Conservation (phyloP, 345 rosid species). For the Melaleuca alternifolia region DNA sequence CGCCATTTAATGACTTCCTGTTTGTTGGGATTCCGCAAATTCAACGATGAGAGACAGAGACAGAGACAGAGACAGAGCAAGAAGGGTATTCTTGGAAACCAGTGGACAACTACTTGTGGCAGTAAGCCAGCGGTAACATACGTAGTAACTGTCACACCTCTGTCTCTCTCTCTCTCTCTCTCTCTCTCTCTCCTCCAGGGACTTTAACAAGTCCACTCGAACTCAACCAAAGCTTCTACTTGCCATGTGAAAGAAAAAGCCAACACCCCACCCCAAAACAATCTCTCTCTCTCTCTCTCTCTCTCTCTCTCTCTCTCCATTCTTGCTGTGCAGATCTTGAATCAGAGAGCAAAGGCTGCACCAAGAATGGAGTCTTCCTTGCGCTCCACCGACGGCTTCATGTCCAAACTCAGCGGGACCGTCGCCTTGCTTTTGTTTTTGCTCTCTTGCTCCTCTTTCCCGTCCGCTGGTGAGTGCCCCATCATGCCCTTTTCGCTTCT, state of each 20-base stretch:
- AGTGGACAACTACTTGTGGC: background rate
- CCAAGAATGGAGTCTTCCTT: constrained; percentile 37
- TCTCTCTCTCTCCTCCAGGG: background rate
- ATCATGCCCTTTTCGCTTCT: background rate
- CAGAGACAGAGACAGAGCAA: background rate
- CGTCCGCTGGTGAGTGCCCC: constrained; percentile 44
- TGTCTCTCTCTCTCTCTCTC: background rate
- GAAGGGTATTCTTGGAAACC: background rate
- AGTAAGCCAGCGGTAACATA: background rate
- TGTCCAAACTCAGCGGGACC: constrained; percentile 29
- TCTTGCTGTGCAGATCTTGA: constrained; percentile 27
- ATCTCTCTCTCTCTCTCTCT: background rate
- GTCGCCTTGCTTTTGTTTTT: constrained; percentile 25
- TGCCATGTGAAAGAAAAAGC: constrained; percentile 5
- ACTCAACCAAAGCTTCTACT: background rate
- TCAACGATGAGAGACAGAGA: background rate
- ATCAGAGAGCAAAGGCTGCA: background rate
- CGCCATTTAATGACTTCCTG: background rate
- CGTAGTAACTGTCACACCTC: background rate
- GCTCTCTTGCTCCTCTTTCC: constrained; percentile 50
- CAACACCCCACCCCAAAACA: background rate
- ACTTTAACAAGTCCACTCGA: background rate
- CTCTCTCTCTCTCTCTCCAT: background rate
- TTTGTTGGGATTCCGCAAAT: background rate
- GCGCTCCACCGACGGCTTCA: constrained; percentile 2